Base-by-base conservation (phyloP, 2,329 filamentous ascomycete genomes). In the Spiromastix sp. region DNA sequence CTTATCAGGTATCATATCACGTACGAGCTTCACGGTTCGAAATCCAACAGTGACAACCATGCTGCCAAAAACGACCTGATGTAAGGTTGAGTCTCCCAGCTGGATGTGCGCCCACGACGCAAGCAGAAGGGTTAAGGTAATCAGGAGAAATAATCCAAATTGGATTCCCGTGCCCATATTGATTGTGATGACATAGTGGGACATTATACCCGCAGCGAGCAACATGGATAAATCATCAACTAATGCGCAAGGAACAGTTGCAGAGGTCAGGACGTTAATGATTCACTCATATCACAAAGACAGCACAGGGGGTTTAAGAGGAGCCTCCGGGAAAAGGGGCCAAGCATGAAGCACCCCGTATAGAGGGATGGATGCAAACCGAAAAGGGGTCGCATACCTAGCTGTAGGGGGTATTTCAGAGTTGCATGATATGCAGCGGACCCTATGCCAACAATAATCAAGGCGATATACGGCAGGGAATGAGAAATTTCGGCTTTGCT, bases 371-470 rank as follows among this genome's bases (percentile, higher is more conserved):
- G n/a, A n/a, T n/a, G n/a, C n/a, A n/a, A n/a, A n/a, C n/a, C n/a
- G n/a, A n/a, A n/a, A n/a, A n/a, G n/a, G n/a, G n/a, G n/a, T n/a
- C n/a, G n/a, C 24, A 25, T 40, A 42, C 37, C 37, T 40, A 42
- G 30, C 25, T 44, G 44, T 13, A 42, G 34, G 11, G 39, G 33
- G 22, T 49, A 46, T 31, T 50, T 50, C 37, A 50, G 20, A 1
- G 46, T 44, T n/a, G 43, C 36, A 39, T 51, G 48, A 35, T 46
- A 51, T 20, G 34, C 39, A 21, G 43, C 39, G 4, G 46, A 49
- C 12, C 37, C 42, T 17, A 47, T 37, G 11, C 46, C 48, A 15
- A 50, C 43, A 28, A 50, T 45, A 25, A 49, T 46, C 15, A 51
- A 37, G 10, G 46, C 43, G 6, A 48, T 37, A 27, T 50, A 44